Evolutionary conservation across 202 grass and related monocot species (phyloP), one percentile per base, ranked within the genome.

Genomic region (Cymbopogon flexuosus): DNA sequence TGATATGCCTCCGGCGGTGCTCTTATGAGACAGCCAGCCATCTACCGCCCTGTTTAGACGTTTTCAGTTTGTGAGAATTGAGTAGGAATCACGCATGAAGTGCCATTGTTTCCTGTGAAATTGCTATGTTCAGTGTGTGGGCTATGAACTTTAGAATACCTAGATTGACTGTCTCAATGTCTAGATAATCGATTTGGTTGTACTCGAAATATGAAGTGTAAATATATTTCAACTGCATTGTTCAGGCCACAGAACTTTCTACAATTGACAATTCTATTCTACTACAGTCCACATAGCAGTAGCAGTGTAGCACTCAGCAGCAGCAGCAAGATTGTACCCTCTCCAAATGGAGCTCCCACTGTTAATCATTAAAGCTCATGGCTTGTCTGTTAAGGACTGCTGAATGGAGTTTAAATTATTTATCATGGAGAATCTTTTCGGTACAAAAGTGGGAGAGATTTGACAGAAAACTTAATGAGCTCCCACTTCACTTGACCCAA

Each of bases 371-470:
- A 68, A 56, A 57, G 77, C 31, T 29, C 46, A 16, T 56, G 33
- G 24, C 47, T 79, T 79, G n/a, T 41, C 1, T 39, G 8, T n/a
- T 68, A 57, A 56, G 77, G 63, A 21, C 24, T 63, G 34, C 65
- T n/a, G 15, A 31, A 47, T 79, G 30, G 31, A 13, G 40, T 61
- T 23, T 63, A 45, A 74, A 27, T 49, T 72, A 27, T 62, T 72
- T 78, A 83, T 83, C 37, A 67, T 59, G 58, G 21, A 49, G 43
- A 31, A 56, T 43, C 72, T 77, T 68, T 67, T 47, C 0, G 6
- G 12, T 5, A 66, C 2, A 4, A 22, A 68, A 82, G 64, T 62
- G 27, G 16, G 21, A 8, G 14, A 54, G 42, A 24, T 37, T 87
- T 72, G 65, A 31, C 46, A 46, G 19, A 22, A 5, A 73, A 57